Base-by-base conservation (phyloP, 1,284 basidiomycete species). In the Ustilago cynodontis region DNA sequence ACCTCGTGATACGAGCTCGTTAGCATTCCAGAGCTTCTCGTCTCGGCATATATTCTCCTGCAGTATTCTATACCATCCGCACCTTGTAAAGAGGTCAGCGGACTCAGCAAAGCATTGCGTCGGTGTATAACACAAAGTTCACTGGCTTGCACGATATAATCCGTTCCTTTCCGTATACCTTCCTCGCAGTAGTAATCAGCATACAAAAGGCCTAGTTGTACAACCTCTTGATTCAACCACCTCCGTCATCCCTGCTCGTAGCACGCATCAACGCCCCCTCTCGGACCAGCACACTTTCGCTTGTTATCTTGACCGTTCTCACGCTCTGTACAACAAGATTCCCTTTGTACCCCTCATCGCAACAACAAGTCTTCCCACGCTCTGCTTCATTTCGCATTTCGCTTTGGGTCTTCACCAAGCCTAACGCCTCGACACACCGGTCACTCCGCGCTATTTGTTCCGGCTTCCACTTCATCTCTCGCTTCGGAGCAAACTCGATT, bases 71-170 rank as follows among this genome's bases (percentile, higher is more conserved):
- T 60, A 60, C 65, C 58, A 60, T 60, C 58, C 47, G 57, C 53
- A 35, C 8, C 28, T 16, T 45, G 3, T 1, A 0, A 35, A 18
- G 37, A 16, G 37, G 14, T 39, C 31, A 31, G 18, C 29, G 16
- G 28, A 29, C 22, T 50, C 43, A 45, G 43, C 47, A 43, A 43
- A 43, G n/a, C 41, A 43, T 20, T 16, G 8, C 7, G 20, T 59
- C 41, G 47, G 54, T 67, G 65, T 67, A 67, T 47, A 61, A 57
- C 47, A 49, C 7, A 43, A 43, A 20, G n/a, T n/a, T 43, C 41
- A n/a, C 41, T 20, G 18, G 41, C 20, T 20, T 43, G n/a, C 41
- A 37, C 35, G 35, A 37, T 16, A 43, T 43, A 43, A n/a, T 43
- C n/a, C 18, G 41, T 20, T 43, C 41, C 16, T 43, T 43, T n/a